Percentiles rank a stretch among this genome's conserved stretches.
Evolutionary conservation across 1,284 basidiomycete species (phyloP).

Genomic region (Cerrena zonata): DNA sequence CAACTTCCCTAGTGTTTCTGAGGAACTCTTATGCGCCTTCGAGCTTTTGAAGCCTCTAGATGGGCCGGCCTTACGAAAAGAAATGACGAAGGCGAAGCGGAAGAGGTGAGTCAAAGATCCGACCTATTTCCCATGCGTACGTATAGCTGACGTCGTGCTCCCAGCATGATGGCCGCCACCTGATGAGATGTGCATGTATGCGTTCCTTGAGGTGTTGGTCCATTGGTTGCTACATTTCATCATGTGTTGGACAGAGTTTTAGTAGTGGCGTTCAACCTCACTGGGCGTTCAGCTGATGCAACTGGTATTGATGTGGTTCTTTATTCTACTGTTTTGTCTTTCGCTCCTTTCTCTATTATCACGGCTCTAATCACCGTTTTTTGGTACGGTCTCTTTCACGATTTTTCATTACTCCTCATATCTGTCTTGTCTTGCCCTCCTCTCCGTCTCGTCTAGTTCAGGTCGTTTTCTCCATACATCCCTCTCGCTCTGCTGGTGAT

Average conservation of each 20-base stretch:
- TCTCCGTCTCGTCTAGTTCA: no score
- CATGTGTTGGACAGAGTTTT: constrained; percentile 3
- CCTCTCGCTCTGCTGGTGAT: constrained; percentile 13
- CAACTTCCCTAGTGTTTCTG: constrained; percentile 69
- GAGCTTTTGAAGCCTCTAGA: constrained; percentile 96
- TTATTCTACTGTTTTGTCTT: not conserved
- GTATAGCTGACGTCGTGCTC: not conserved
- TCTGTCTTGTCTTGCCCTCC: not conserved
- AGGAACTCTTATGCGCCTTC: constrained; percentile 95
- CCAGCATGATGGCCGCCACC: constrained; percentile 29
- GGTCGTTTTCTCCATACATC: not conserved
- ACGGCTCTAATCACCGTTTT: not conserved
- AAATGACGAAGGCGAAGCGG: constrained; percentile 98
- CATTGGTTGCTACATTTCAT: constrained; percentile 9
- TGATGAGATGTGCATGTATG: constrained; percentile 26
- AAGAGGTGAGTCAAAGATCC: constrained; percentile 63
- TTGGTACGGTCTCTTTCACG: not conserved
- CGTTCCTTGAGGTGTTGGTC: constrained; percentile 19
- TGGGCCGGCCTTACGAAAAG: constrained; percentile 91
- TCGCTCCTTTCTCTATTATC: not conserved
- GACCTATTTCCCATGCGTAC: not conserved
- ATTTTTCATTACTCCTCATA: not conserved
- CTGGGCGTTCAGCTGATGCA: not conserved
- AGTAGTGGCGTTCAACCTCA: not conserved
- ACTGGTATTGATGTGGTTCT: not conserved